Evolutionary conservation across 2,329 filamentous ascomycete genomes (phyloP).

Genomic region (Neofusicoccum parvum): DNA sequence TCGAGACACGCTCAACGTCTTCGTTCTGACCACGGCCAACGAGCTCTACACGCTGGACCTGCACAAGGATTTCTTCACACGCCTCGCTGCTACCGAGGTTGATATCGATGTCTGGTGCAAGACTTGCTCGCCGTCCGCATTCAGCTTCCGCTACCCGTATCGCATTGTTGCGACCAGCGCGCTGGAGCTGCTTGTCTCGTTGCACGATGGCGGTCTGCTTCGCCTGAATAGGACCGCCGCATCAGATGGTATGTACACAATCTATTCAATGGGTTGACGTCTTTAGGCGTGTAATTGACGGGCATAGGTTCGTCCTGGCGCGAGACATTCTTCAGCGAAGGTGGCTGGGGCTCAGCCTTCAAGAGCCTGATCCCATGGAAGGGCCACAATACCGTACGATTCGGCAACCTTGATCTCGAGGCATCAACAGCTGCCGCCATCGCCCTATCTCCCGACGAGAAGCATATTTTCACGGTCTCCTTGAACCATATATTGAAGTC

Average conservation of each 20-base stretch:
- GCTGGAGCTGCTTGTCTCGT: constrained; percentile 75
- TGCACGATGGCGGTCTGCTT: constrained; percentile 77
- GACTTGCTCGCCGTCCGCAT: constrained; percentile 69
- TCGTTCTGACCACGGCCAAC: constrained; percentile 76
- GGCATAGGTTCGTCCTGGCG: constrained; percentile 58
- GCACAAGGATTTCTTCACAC: constrained; percentile 78
- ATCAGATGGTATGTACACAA: constrained; percentile 26
- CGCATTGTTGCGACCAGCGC: constrained; percentile 74
- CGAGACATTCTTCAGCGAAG: constrained; percentile 73
- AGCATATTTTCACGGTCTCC: constrained; percentile 74
- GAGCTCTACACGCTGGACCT: constrained; percentile 84
- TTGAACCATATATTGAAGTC: constrained; percentile 86
- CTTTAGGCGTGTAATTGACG: constrained; percentile 48
- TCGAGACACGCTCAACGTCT: constrained; percentile 76
- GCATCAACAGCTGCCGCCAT: constrained; percentile 67
- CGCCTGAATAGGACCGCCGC: constrained; percentile 53
- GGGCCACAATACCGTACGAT: constrained; percentile 63
- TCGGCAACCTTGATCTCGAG: constrained; percentile 65
- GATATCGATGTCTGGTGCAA: constrained; percentile 78
- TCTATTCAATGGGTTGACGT: neutral
- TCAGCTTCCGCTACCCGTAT: constrained; percentile 79
- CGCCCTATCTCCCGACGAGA: constrained; percentile 49
- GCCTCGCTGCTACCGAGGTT: constrained; percentile 68
- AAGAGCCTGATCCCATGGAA: constrained; percentile 58
- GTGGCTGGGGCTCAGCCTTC: constrained; percentile 69